A percentile compares a stretch with the other conserved stretches of the same genome.
These are phyloP conservation scores for Vachellia collinsii DNA, from an alignment of 306 rosid genomes.

Conservation along the genomic window DNA sequence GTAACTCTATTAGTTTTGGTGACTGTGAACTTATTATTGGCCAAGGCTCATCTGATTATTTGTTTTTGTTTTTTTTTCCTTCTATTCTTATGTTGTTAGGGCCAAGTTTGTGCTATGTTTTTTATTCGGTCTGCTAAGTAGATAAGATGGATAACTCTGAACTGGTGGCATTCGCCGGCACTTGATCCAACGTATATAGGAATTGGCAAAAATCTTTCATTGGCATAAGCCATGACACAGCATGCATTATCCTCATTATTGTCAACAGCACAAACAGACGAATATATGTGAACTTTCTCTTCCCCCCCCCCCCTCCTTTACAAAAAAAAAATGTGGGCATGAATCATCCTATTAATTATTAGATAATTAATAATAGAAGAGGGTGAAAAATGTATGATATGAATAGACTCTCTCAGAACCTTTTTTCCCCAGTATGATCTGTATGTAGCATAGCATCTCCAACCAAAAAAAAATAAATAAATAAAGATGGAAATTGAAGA, in stretches of 20 bases:
- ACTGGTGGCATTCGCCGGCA: not conserved
- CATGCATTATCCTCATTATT: not conserved
- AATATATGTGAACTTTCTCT: not conserved
- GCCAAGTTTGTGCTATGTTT: no score
- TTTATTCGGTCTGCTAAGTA: no score
- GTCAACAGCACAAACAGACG: not conserved
- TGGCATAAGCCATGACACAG: not conserved
- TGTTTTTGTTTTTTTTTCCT: no score
- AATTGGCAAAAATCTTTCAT: not conserved
- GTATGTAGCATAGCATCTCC: not conserved
- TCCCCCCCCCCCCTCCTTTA: no score
- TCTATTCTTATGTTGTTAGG: no score
- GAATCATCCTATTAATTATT: not conserved
- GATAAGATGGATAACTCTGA: no score
- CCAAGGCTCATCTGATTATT: no score
- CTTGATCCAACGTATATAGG: not conserved
- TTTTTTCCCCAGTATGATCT: not conserved
- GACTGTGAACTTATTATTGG: no score
- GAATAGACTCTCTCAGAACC: not conserved
- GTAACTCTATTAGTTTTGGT: no score
- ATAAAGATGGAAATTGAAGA: not conserved
- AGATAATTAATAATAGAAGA: not conserved
- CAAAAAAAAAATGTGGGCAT: not conserved
- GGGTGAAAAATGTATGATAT: not conserved
- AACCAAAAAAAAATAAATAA: no score